Percentiles rank a stretch among this genome's conserved stretches.
Evolutionary conservation across 371 early-diverging fungal genomes (phyloP).

Genomic region (Dinochytrium kinnereticum): DNA sequence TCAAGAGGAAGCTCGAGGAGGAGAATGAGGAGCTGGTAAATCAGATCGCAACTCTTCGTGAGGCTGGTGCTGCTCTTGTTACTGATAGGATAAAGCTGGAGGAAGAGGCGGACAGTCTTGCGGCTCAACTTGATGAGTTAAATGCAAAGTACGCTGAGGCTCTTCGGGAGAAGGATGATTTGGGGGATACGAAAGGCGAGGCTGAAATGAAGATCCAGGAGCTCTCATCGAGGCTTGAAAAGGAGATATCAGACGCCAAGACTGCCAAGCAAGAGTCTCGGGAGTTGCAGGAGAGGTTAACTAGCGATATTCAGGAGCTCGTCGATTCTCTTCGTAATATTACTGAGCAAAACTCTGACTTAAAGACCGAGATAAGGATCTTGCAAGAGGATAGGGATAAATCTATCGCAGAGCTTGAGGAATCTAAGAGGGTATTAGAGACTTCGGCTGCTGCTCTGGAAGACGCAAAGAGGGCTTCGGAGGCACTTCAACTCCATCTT

Average conservation of each 20-base stretch:
- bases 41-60: constrained; percentile 22
- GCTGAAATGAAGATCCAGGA: neutral
- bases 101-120: constrained; percentile 29
- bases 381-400: neutral
- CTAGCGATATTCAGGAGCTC: constrained; percentile 32
- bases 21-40: constrained; percentile 24
- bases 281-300: constrained; percentile 22
- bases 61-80: constrained; percentile 29
- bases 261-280: constrained; percentile 14
- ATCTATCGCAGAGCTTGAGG: constrained; percentile 5
- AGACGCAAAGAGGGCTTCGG: neutral
- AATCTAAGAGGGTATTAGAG: neutral
- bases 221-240: constrained; percentile 3
- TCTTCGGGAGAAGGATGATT: constrained; percentile 4
- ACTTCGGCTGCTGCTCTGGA: neutral
- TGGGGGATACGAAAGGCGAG: no score
- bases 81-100: constrained; percentile 25
- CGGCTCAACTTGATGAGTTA: constrained; percentile 20
- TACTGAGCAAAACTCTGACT: constrained; percentile 33
- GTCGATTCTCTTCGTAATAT: constrained; percentile 45
- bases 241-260: constrained; percentile 9
- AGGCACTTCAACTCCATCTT: neutral
- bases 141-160: constrained; percentile 6
- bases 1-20: constrained; percentile 14
- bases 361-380: constrained; percentile 21